Base-by-base conservation (phyloP, 2,329 filamentous ascomycete genomes). In the Colletotrichum simmondsii region DNA sequence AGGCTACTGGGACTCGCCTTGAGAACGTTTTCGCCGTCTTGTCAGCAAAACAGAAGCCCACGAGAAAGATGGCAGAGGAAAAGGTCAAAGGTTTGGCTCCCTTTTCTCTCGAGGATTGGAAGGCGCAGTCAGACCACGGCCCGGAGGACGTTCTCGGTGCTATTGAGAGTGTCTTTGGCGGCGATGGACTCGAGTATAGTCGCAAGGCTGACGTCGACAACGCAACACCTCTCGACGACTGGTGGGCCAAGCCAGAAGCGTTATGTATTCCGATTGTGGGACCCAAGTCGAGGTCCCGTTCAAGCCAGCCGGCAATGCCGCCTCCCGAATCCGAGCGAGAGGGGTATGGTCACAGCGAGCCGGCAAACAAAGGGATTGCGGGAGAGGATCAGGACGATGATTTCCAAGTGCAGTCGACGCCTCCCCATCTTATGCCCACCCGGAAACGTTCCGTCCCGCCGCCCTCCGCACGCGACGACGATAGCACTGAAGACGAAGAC, bases 11-110 rank as follows among this genome's bases (percentile, higher is more conserved):
- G 2, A 86, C 82, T 0, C 86, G 88, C 0, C 78, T 90, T 10
- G 89, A 90, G 71, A 83, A 88, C 73, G 82, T 90, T 11, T 91
- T 91, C 78, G 86, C 86, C 37, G 76, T 83, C 6, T 79, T 90
- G 3, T 85, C 86, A 3, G 72, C 65, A 3, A 88, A 86, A 73
- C 85, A 85, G 56, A 87, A 84, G 72, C 77, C 85, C 6, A 83
- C 83, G 5, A 83, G 88, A 65, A 77, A 81, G 5, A 77, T 78
- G 5, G 87, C 87, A 5, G 85, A 87, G 58, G 83, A 83, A 5
- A 87, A 85, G 49, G 82, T 91, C 10, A 87, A 84, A 46, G 89
- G 88, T 0, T 83, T 91, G 4, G 87, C 85, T 0, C 83, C 85
- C 1, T 90, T 91, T 73, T 77, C 83, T 26, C 79, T 82, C 66